These are phyloP conservation scores for Nymphaea colorata DNA, from an alignment of 164 flowering plant species.

Conservation along the genomic window DNA sequence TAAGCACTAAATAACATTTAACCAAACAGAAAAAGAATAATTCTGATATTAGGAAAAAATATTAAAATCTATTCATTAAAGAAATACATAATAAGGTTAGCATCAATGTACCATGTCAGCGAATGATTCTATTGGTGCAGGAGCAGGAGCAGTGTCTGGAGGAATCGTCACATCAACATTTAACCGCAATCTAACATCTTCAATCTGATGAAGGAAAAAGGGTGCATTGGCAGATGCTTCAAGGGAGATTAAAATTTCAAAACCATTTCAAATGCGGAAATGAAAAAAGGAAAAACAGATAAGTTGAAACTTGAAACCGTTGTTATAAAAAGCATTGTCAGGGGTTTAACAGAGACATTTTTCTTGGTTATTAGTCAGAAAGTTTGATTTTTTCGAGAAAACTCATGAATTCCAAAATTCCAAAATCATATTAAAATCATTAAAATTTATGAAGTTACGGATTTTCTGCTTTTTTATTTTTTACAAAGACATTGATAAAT, in stretches of 20 bases:
- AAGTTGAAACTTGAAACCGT: not conserved
- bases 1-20: conserved; percentile 26
- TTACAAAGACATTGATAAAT: no score
- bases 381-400: not conserved
- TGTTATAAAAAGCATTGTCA: not conserved
- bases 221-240: not conserved
- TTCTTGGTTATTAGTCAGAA: not conserved
- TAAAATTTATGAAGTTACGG: no score
- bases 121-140: conserved; percentile 54
- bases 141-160: conserved; percentile 31
- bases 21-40: not conserved
- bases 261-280: no score
- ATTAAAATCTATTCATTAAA: no score
- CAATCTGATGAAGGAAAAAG: conserved; percentile 22
- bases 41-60: not conserved
- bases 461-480: no score
- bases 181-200: conserved; percentile 47
- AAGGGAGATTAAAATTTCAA: not conserved
- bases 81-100: not conserved
- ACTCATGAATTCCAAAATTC: no score
- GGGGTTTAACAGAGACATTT: not conserved
- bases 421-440: no score
- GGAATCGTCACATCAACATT: conserved; percentile 43
- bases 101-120: conserved; percentile 37
- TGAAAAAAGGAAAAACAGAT: not conserved